Conservation (phyloP, 164 flowering plant genomes). For the Umbellularia californica region DNA sequence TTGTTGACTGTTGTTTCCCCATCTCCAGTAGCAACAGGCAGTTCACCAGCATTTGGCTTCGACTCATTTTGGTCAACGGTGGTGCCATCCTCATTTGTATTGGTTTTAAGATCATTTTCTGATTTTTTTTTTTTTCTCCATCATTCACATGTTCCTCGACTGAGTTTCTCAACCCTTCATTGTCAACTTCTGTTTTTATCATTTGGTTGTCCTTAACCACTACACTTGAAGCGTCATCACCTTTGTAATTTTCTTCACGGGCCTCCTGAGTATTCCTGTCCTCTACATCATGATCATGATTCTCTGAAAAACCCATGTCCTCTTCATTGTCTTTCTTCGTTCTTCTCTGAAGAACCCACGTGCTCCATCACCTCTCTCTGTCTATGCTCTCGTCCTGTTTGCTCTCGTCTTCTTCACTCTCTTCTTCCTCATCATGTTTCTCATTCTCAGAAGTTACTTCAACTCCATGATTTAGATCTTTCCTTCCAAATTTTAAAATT, state of each 20-base stretch:
- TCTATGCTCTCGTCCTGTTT: constrained; percentile 16
- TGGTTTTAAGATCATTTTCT: constrained; percentile 18
- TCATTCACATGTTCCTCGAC: constrained; percentile 17
- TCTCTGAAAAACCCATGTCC: constrained; percentile 28
- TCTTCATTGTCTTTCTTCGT: constrained; percentile 32
- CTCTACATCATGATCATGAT: constrained; percentile 41
- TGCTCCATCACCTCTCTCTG: constrained; percentile 14
- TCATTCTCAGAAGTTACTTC: constrained; percentile 27
- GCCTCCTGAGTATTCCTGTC: constrained; percentile 54
- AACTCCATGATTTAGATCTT: constrained; percentile 48
- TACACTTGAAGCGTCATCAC: constrained; percentile 64
- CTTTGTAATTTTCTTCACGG: constrained; percentile 78
- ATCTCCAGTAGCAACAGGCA: constrained; percentile 3
- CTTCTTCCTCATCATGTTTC: constrained; percentile 24
- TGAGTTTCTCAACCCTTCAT: constrained; percentile 16
- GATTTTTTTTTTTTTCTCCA: constrained; percentile 12
- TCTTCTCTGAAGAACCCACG: no score
- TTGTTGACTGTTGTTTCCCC: constrained; percentile 15
- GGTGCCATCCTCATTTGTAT: constrained; percentile 15
- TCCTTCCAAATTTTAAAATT: constrained; percentile 62
- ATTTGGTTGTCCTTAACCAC: constrained; percentile 41
- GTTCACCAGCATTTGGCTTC: constrained; percentile 8
- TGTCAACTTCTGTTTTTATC: constrained; percentile 26
- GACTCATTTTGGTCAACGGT: constrained; percentile 19
- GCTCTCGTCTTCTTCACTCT: constrained; percentile 32